Conservation (phyloP, 805 yeast species). For the Henningerozyma blattae region DNA sequence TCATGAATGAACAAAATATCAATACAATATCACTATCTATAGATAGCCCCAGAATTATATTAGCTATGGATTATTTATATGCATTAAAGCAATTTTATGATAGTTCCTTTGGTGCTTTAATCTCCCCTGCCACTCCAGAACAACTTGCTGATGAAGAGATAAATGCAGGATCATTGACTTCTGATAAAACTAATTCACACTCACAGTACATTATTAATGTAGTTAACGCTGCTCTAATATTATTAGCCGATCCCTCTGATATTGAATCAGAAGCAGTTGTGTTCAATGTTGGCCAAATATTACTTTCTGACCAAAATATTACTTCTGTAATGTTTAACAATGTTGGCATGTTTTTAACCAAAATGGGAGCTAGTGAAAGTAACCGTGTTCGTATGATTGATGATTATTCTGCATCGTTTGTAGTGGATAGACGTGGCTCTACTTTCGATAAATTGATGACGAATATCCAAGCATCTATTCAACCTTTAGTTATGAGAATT, state of each 20-base stretch:
- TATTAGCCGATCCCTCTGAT: slow-evolving; percentile 68
- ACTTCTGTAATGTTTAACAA: slow-evolving; percentile 58
- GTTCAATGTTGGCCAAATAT: slow-evolving; percentile 71
- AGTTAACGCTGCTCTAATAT: slow-evolving; percentile 61
- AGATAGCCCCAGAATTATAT: slow-evolving; percentile 67
- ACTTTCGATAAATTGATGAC: slow-evolving; percentile 47
- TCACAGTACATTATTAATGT: slow-evolving; percentile 52
- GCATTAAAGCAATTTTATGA: slow-evolving; percentile 57
- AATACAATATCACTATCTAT: slow-evolving; percentile 48
- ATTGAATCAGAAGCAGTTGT: slow-evolving; percentile 77
- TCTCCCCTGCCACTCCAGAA: slow-evolving; percentile 2
- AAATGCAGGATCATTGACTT: not conserved
- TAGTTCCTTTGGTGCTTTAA: slow-evolving; percentile 5
- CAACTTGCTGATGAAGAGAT: not conserved
- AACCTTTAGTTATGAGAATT: slow-evolving; percentile 68
- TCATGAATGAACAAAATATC: slow-evolving; percentile 27
- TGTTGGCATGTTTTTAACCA: slow-evolving; percentile 76
- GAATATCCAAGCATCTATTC: slow-evolving; percentile 56
- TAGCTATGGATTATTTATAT: slow-evolving; percentile 79
- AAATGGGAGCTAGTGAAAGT: slow-evolving; percentile 56
- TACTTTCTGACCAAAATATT: slow-evolving; percentile 56
- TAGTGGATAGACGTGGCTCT: slow-evolving; percentile 62
- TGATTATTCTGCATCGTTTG: slow-evolving; percentile 72
- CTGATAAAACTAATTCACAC: slow-evolving; percentile 1
- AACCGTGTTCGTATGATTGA: slow-evolving; percentile 66